Base-by-base conservation (phyloP, 148 eudicot genomes). In the Chenopodium formosanum region DNA sequence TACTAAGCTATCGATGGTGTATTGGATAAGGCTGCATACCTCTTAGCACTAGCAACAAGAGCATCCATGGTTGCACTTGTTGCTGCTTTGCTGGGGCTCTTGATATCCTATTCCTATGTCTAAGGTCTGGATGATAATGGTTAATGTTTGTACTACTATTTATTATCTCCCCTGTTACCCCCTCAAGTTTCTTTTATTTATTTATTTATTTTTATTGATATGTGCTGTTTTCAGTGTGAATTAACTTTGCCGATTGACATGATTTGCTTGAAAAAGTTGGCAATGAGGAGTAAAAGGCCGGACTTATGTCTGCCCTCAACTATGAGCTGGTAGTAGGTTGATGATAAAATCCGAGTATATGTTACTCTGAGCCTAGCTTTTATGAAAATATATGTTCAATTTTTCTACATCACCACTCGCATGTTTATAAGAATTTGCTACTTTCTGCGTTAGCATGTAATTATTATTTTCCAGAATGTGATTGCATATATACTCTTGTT, bases 241-340 rank as follows among this genome's bases (percentile, higher is more conserved):
- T 62, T 62, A 6, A 20, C 7, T 8, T 34, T 58, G 48, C 31
- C 60, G 68, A 19, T 14, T 77, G 20, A 47, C 40, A 47, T 46
- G 29, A 31, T 12, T 2, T 17, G n/a, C n/a, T 20, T 34, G 27
- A 32, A 37, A 17, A 78, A 22, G 23, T 27, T 80, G 83, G 87
- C 85, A 25, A 74, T 82, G 87, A 82, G 62, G 85, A 87, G 65
- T 47, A 78, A 79, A 87, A 80, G 87, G 85, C 89, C 82, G 82
- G 80, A 87, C 83, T 82, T 84, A 85, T 44, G 76, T 86, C 84
- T 81, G 84, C 83, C 83, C 78, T 72, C 81, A 52, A 37, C 13
- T 32, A 11, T 65, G 81, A 76, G 83, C 70, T 79, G 86, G 86
- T 84, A 79, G 85, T 83, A 79, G 82, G 63, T 77, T 83, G 88